Evolutionary conservation across 139 green algal species (phyloP), one percentile per base, ranked within the genome.

Genomic region (Chlorella vulgaris): DNA sequence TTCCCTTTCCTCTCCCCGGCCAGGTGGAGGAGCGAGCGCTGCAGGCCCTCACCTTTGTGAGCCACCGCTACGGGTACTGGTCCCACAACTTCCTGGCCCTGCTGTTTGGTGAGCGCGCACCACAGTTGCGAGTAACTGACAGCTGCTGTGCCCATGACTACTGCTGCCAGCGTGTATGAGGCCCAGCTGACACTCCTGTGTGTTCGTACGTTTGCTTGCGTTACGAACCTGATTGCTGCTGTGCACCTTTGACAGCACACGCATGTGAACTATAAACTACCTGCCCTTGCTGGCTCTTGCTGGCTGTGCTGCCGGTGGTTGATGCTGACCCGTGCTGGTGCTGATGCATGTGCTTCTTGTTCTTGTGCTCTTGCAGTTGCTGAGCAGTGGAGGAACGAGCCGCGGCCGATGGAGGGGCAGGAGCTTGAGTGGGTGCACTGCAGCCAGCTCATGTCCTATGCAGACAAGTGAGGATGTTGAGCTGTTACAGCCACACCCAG

Each of bases 41-140:
- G 73, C 73, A 79, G 53, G 50, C 73, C 3, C 73, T 79, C 2
- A 79, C 73, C 0, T 79, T 79, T 79, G 73, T 79, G 51, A 55
- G 33, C 24, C 73, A 79, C 51, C 51, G 73, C 24, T 79, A 79
- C 73, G 19, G 24, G 35, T 51, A 51, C 53, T 79, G 58, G 53
- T 8, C 38, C 24, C 73, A 79, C 73, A 79, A 79, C 73, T 79
- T 79, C 53, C 53, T 79, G 35, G 73, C 73, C 4, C 73, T 79
- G 73, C 73, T 79, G 15, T 79, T 79, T 40, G 73, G 73, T 79
- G 53, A 47, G 73, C 21, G 68, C 55, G 55, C 55, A 31, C 18
- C 55, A 31, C n/a, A 8, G 28, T 28, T n/a, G n/a, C n/a, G n/a
- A n/a, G n/a, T 8, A 65, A 31, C 15, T n/a, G 55, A 29, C 15